Evolutionary conservation across 345 rosid genomes (phyloP), one percentile per base, ranked within the genome.

Genomic region (Microcos paniculata): DNA sequence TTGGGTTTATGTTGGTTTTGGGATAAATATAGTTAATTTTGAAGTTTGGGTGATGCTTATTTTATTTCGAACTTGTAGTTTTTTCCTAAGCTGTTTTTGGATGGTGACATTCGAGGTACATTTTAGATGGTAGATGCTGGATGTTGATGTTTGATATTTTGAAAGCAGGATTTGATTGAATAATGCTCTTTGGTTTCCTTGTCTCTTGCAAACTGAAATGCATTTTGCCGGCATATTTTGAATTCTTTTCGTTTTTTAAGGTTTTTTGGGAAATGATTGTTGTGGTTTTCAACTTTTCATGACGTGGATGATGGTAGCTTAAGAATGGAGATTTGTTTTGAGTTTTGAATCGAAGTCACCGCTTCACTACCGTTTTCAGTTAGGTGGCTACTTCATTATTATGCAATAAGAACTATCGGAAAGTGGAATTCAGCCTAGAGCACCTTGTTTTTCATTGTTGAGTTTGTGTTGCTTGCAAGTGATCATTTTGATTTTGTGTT

Each of bases 171-270:
- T 53, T 56, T 71, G 53, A 56, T 38, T 71, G 33, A 24, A 71
- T 21, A 46, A n/a, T 73, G 40, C 42, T 61, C 56, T 59, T 45
- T 69, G 40, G 51, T 58, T 72, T 72, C 57, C 43, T 26, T 43
- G 23, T 58, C 42, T 72, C 66, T 16, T 57, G 9, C 35, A 16
- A 28, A 26, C 11, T 67, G 56, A 45, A 67, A 16, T 46, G 14
- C n/a, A 26, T 40, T 40, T 21, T 21, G 1, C 68, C 14, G 12
- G 19, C 70, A 42, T 23, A 11, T 28, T 64, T 12, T 66, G 33
- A 65, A 10, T 42, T 0, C 40, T 65, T 13, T 24, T 42, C 13
- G 7, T 42, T 26, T 46, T 4, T 42, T 16, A 68, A 68, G 21
- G 6, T 35, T 35, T 3, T 9, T 4, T 46, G 26, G 56, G 1